Evolutionary conservation across 805 yeast species (phyloP).

Genomic region (Metschnikowia anglica): DNA sequence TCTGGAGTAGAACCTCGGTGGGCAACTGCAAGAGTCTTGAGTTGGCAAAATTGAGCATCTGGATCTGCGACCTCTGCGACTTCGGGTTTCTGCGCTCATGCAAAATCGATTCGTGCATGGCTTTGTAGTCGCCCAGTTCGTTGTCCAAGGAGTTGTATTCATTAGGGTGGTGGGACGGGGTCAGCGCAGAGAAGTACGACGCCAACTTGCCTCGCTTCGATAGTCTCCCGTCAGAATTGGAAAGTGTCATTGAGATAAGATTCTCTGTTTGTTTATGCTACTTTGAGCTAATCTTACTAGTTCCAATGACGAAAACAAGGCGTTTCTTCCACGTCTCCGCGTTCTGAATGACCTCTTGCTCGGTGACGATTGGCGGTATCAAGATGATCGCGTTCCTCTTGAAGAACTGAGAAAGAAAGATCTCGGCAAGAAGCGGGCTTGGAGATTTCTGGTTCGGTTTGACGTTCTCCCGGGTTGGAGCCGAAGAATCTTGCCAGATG

Average conservation of each 20-base stretch:
- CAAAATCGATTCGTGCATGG: constrained; percentile 35
- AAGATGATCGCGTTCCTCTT: too few species aligned
- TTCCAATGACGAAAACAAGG: too few species aligned
- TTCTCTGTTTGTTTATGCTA: background rate
- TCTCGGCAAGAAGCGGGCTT: too few species aligned
- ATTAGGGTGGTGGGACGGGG: constrained; percentile 11
- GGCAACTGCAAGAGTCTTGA: constrained; percentile 50
- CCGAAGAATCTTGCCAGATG: too few species aligned
- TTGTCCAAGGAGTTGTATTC: constrained; percentile 28
- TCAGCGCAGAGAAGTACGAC: constrained; percentile 15
- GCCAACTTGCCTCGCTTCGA: constrained; percentile 18
- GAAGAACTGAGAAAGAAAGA: too few species aligned
- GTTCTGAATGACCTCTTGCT: too few species aligned
- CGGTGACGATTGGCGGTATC: too few species aligned
- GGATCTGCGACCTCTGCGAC: constrained; percentile 24
- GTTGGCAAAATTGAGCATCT: constrained; percentile 25
- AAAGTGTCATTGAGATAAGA: constrained; percentile 3
- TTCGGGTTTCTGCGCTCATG: constrained; percentile 26
- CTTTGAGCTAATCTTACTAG: too few species aligned
- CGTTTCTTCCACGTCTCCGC: too few species aligned
- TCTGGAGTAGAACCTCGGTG: constrained; percentile 61
- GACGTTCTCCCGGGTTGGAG: too few species aligned
- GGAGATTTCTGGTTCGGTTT: too few species aligned
- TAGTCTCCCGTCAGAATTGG: constrained; percentile 11
- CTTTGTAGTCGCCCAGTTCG: constrained; percentile 35